Evolutionary conservation across 192 early-diverging fungal genomes (phyloP).

Genomic region (Dissophora ornata): DNA sequence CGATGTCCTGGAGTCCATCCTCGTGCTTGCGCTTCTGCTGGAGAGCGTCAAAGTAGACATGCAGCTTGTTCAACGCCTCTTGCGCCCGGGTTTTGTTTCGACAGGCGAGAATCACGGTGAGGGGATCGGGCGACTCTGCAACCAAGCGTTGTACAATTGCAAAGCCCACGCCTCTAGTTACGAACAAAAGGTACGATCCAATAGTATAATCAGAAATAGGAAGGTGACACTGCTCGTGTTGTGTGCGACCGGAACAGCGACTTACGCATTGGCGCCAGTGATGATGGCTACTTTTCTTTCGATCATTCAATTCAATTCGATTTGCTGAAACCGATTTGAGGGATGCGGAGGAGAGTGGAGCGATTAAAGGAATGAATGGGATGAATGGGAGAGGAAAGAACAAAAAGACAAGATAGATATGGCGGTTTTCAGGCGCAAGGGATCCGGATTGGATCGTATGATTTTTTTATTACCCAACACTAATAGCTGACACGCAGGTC

Average conservation of each 20-base stretch:
- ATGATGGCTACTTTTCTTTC: constrained; percentile 54
- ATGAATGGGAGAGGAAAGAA: no score
- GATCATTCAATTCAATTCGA: no score
- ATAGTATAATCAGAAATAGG: no score
- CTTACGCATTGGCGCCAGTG: constrained; percentile 62
- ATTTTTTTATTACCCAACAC: no score
- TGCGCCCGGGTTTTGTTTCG: constrained; percentile 59
- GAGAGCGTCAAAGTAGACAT: constrained; percentile 15
- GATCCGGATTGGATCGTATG: no score
- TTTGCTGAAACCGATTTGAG: no score
- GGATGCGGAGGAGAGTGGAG: background rate
- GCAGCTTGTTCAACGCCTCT: constrained; percentile 50
- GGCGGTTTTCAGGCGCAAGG: no score
- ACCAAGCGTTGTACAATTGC: constrained; percentile 63
- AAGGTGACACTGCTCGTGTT: no score
- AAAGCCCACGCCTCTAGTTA: constrained; percentile 61
- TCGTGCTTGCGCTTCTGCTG: constrained; percentile 1
- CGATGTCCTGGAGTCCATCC: no score
- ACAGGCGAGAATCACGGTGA: constrained; percentile 63
- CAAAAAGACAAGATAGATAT: no score
- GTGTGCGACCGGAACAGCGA: background rate
- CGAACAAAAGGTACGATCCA: background rate
- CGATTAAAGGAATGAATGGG: background rate
- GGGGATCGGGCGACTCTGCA: constrained; percentile 33
- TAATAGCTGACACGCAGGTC: no score